Percentiles rank a stretch among this genome's conserved stretches.
These are phyloP conservation scores for Nadsonia fulvescens DNA, from an alignment of 805 yeast genomes.

Conservation along the genomic window DNA sequence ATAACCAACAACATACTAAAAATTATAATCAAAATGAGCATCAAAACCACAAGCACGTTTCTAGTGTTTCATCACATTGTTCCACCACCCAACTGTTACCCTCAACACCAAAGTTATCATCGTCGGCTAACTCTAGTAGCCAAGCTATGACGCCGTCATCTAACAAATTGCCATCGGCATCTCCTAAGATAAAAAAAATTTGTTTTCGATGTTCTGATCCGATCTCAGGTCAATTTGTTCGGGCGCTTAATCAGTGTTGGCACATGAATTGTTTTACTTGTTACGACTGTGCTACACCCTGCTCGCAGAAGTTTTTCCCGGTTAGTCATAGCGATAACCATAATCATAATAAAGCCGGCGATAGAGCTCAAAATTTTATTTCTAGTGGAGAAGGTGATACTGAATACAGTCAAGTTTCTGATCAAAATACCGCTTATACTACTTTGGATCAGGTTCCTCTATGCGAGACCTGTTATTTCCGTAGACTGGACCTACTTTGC, in stretches of 20 bases:
- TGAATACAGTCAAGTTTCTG: no score
- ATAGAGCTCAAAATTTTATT: no score
- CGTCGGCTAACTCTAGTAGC: no score
- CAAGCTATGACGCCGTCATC: no score
- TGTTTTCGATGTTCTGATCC: slow-evolving; percentile 37
- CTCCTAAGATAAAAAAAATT: slow-evolving; percentile 12
- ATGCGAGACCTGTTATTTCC: slow-evolving; percentile 88
- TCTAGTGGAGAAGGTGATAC: no score
- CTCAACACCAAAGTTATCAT: no score
- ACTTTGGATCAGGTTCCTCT: slow-evolving; percentile 34
- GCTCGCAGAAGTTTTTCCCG: slow-evolving; percentile 82
- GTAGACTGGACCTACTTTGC: slow-evolving; percentile 71
- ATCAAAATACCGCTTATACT: slow-evolving; percentile 11
- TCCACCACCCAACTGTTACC: no score
- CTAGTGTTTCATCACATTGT: no score
- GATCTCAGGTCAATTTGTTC: slow-evolving; percentile 59
- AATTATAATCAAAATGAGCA: no score
- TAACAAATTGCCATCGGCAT: no score
- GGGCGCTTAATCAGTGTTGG: slow-evolving; percentile 63
- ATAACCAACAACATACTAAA: no score
- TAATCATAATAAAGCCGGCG: slow-evolving; percentile 5
- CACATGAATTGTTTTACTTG: slow-evolving; percentile 84
- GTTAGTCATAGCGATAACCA: slow-evolving; percentile 25
- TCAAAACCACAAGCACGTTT: no score
- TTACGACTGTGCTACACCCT: slow-evolving; percentile 61